Percentiles rank a stretch among this genome's conserved stretches.
These are phyloP conservation scores for Aspergillus coremiiformis DNA, from an alignment of 495 filamentous ascomycete species.

Conservation along the genomic window DNA sequence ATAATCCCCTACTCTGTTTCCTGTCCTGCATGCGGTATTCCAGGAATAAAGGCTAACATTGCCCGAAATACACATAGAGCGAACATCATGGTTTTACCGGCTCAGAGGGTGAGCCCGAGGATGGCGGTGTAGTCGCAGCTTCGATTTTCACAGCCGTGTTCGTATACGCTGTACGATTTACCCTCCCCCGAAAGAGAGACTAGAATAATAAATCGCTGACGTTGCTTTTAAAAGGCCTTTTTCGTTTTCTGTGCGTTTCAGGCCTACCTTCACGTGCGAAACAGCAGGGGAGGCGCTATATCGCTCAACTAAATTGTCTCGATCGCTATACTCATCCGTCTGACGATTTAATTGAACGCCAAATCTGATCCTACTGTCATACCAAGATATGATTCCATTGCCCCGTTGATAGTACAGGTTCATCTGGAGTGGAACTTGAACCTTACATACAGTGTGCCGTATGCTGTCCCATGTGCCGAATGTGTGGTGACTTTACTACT, in stretches of 20 bases:
- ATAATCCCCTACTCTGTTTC: background rate
- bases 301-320: conserved; percentile 47
- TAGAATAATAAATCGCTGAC: background rate
- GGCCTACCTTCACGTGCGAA: conserved; percentile 68
- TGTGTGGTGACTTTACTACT: background rate
- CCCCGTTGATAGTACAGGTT: background rate
- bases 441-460: background rate
- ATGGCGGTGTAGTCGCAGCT: conserved; percentile 68
- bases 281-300: conserved; percentile 75
- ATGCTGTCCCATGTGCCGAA: background rate
- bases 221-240: conserved; percentile 53
- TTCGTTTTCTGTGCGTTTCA: conserved; percentile 85
- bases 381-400: background rate
- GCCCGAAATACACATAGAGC: conserved; percentile 31
- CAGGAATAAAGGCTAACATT: background rate
- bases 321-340: background rate
- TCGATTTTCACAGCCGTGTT: conserved; percentile 79
- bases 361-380: background rate
- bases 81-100: conserved; percentile 78
- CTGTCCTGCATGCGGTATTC: background rate
- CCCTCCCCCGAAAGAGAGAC: background rate
- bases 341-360: background rate
- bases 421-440: background rate
- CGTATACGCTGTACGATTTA: conserved; percentile 67
- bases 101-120: conserved; percentile 59